Percentiles rank a stretch among this genome's conserved stretches.
Conservation (phyloP, 164 flowering plant species). For the Aristolochia californica region DNA sequence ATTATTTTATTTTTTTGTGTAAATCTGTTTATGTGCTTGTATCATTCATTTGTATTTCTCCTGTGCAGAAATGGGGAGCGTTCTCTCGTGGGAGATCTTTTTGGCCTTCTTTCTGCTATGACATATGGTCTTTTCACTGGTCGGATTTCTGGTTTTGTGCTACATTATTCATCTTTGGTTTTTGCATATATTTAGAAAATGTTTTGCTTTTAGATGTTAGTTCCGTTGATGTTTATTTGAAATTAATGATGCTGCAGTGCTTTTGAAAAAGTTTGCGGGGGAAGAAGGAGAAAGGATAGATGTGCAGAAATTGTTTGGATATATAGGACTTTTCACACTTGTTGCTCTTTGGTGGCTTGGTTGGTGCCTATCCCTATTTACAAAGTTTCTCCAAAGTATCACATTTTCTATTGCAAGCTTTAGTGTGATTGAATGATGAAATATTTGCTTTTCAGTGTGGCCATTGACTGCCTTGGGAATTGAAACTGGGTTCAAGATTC, state of each 20-base stretch:
- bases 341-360: slow-evolving; percentile 98
- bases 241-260: slow-evolving; percentile 41
- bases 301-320: slow-evolving; percentile 92
- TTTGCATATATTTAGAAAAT: not conserved
- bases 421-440: no score
- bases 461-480: slow-evolving; percentile 94
- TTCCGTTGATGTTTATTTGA: not conserved
- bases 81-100: slow-evolving; percentile 92
- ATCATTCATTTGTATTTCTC: slow-evolving; percentile 17
- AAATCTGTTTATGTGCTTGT: slow-evolving; percentile 19
- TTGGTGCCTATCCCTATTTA: slow-evolving; percentile 24
- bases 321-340: slow-evolving; percentile 87
- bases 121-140: slow-evolving; percentile 92
- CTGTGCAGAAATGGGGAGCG: slow-evolving; percentile 61
- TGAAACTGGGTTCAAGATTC: slow-evolving; percentile 86
- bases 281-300: slow-evolving; percentile 90
- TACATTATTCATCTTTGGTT: not conserved
- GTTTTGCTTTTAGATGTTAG: not conserved
- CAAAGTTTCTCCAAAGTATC: no score
- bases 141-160: slow-evolving; percentile 11
- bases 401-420: no score
- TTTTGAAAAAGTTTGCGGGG: slow-evolving; percentile 82
- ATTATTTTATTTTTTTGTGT: not conserved
- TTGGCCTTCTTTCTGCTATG: slow-evolving; percentile 94
- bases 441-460: slow-evolving; percentile 51